A percentile compares a stretch with the other conserved stretches of the same genome.
phyloP scores from a whole-genome alignment of 306 rosid species.

The Lithocarpus polystachyus region DNA sequence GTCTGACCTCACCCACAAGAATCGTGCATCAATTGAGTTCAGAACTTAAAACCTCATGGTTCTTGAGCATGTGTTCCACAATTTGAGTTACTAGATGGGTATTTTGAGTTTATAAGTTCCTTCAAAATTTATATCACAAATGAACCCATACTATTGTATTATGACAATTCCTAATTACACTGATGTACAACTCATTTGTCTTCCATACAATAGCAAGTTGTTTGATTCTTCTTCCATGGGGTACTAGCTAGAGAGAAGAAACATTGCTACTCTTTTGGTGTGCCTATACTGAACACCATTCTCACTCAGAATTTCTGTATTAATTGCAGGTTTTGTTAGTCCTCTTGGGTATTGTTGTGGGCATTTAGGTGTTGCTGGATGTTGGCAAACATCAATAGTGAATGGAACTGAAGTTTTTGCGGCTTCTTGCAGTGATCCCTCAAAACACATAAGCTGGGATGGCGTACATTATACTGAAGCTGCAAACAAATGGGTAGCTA shows the following conservation, averaged over 20 bases:
- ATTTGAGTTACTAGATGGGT: neutral
- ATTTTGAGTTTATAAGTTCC: neutral
- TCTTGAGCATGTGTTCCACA: neutral
- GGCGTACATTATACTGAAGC: neutral
- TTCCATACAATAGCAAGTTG: no score
- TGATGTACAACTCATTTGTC: no score
- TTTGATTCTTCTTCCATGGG: neutral
- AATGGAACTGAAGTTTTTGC: slow-evolving; percentile 27
- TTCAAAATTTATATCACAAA: neutral
- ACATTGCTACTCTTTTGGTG: neutral
- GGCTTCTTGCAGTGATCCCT: slow-evolving; percentile 17
- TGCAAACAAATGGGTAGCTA: neutral
- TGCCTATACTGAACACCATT: neutral
- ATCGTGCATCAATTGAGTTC: neutral
- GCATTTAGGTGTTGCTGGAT: neutral
- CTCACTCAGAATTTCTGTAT: neutral
- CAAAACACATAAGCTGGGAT: slow-evolving; percentile 5
- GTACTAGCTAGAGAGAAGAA: neutral
- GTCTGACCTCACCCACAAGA: neutral
- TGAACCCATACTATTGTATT: neutral
- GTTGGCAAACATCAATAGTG: slow-evolving; percentile 13
- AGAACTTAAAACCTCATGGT: no score
- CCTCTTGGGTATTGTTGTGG: slow-evolving; percentile 30
- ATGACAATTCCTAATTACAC: no score
- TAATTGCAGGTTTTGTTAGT: slow-evolving; percentile 22